Base-by-base conservation (phyloP, 2,329 filamentous ascomycete species). In the Colletotrichum lupini region DNA sequence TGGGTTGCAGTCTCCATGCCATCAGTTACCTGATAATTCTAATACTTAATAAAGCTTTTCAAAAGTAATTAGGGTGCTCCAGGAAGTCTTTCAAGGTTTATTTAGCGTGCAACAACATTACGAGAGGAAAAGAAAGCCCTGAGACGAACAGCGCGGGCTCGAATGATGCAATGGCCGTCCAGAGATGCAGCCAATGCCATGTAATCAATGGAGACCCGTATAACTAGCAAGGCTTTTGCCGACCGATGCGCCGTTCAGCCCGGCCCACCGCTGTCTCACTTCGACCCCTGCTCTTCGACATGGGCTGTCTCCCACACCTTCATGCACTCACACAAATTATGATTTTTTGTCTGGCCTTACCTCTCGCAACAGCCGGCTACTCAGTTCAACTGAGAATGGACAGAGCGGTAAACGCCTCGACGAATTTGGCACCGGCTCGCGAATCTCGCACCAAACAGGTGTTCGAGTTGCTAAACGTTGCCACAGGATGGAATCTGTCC, bases 261-360 rank as follows among this genome's bases (percentile, higher is more conserved):
- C 74, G 70, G 67, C 69, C 74, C 71, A 74, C 67, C 65, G 49
- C 62, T 75, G 76, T 76, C 74, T 75, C 67, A 74, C 67, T 67
- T 55, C 5, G 1, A 58, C 67, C 76, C 76, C 76, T 76, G 74
- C 75, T 74, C 72, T 30, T n/a, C 46, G 75, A 73, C 74, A 69
- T 67, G 76, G 76, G 71, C 65, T 37, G 52, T 69, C 69, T 76
- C 63, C 75, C 76, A 77, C 76, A 77, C 76, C 71, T 70, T 77
- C 66, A 72, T 72, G 75, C 71, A 68, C 35, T 65, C 63, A 68
- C 74, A 67, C 59, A 71, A 73, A 62, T 65, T 57, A 55, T 74
- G 55, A 52, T 52, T 68, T 71, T 71, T 67, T 57, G 28, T 32
- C 58, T 42, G 30, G 58, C 32, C 55, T 73, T 55, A 35, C 52